Evolutionary conservation across 495 filamentous ascomycete species (phyloP).

Genomic region (Hypoxylon intermedium): DNA sequence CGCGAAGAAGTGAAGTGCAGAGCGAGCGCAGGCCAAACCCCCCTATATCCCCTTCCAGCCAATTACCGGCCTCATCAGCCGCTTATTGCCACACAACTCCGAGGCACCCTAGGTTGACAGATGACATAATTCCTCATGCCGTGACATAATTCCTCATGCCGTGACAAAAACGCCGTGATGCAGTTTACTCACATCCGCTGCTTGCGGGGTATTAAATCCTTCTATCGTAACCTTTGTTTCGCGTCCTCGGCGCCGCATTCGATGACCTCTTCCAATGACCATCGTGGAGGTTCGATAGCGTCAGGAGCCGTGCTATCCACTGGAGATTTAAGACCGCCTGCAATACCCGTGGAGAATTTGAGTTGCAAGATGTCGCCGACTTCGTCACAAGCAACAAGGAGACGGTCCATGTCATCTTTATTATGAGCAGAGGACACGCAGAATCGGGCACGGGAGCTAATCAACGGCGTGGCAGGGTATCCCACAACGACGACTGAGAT

Average conservation of each 20-base stretch:
- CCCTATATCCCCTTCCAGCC: slow-evolving; percentile 6
- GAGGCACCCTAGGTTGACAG: slow-evolving; percentile 40
- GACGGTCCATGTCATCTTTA: slow-evolving; percentile 94
- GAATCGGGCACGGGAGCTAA: slow-evolving; percentile 91
- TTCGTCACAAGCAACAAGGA: slow-evolving; percentile 89
- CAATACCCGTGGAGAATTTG: slow-evolving; percentile 94
- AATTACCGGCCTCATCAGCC: slow-evolving; percentile 29
- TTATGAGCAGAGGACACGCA: slow-evolving; percentile 96
- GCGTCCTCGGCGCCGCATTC: slow-evolving; percentile 79
- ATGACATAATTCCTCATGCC: slow-evolving; percentile 26
- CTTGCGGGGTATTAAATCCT: slow-evolving; percentile 5
- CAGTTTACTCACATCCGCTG: slow-evolving; percentile 26
- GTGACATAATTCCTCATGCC: slow-evolving; percentile 29
- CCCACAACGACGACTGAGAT: slow-evolving; percentile 99
- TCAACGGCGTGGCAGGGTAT: slow-evolving; percentile 95
- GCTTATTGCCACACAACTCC: slow-evolving; percentile 41
- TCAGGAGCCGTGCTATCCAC: slow-evolving; percentile 71
- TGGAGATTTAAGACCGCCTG: slow-evolving; percentile 80
- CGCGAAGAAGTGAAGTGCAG: slow-evolving; percentile 43
- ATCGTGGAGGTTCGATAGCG: slow-evolving; percentile 74
- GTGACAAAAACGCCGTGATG: slow-evolving; percentile 39
- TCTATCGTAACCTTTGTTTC: slow-evolving; percentile 69
- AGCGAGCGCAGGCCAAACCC: slow-evolving; percentile 40
- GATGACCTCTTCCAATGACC: slow-evolving; percentile 82
- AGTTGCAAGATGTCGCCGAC: slow-evolving; percentile 90